Base-by-base conservation (phyloP, 257 asterid species). In the Marsdenia floribunda region DNA sequence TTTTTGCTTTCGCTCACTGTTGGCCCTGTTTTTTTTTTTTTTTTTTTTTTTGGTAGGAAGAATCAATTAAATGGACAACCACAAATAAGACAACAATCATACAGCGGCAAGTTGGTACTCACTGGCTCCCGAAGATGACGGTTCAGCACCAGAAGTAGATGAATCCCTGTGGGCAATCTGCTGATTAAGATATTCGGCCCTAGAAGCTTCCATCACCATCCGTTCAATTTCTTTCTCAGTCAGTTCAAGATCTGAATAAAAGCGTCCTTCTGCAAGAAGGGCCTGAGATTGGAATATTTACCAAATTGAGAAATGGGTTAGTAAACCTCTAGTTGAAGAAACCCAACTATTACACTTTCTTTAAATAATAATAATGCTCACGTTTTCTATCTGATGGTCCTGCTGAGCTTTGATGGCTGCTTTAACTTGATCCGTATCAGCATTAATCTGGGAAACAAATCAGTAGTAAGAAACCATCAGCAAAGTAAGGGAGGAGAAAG, bases 371-470 rank as follows among this genome's bases (percentile, higher is more conserved):
- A 7, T 73, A 69, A 7, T 37, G 61, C 89, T 84, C 71, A 87
- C 98, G 73, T 91, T 89, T 80, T 95, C 96, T 75, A 95, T 95
- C 88, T 92, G 99, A 81, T 95, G 99, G 79, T 95, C 99, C 81
- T 92, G 98, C 81, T 95, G 99, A 79, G 98, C 97, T 89, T 85
- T 91, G 38, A 95, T 95, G 46, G 99, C 98, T 26, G 97, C 99
- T 87, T 95, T 95, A 61, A 95, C 93, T 89, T 95, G 90, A 87
- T 91, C 97, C 84, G 83, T 89, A 52, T 89, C 97, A 5, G 91
- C 78, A 70, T 86, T 88, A 6, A 81, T 77, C 98, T 95, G 88
- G 77, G 76, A 76, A 9, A 78, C 26, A 74, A 73, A 82, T 35
- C 44, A 80, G 16, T 50, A 77, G 71, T 24, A 6, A 59, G 59